Conservation (phyloP, 2,329 filamentous ascomycete genomes). For the Trichoderma atroviride region DNA sequence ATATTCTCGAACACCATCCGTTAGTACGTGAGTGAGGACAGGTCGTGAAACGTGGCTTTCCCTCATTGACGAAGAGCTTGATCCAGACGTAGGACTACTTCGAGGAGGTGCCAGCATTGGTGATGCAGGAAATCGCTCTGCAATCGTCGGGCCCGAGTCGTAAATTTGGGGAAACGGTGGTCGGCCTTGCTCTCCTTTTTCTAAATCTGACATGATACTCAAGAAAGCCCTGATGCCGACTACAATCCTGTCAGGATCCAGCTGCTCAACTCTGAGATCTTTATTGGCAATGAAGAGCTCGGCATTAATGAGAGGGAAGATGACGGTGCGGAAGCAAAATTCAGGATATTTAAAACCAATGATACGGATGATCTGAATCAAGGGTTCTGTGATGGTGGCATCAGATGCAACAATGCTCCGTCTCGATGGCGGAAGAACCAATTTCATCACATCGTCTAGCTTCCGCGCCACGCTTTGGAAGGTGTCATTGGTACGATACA, state of each 20-base stretch:
- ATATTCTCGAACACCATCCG: slow-evolving; percentile 78
- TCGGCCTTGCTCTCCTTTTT: slow-evolving; percentile 74
- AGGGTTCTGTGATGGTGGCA: slow-evolving; percentile 78
- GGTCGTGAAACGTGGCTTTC: slow-evolving; percentile 69
- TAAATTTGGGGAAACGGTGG: slow-evolving; percentile 84
- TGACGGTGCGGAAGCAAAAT: slow-evolving; percentile 85
- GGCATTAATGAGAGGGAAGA: slow-evolving; percentile 94
- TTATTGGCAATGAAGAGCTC: slow-evolving; percentile 78
- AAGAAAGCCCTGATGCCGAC: slow-evolving; percentile 94
- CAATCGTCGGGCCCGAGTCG: slow-evolving; percentile 40
- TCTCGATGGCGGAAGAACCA: slow-evolving; percentile 80
- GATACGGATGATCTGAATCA: slow-evolving; percentile 92
- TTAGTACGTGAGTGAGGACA: slow-evolving; percentile 64
- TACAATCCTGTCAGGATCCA: slow-evolving; percentile 97
- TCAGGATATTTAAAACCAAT: slow-evolving; percentile 94
- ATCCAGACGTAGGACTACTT: slow-evolving; percentile 34
- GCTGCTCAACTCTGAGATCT: slow-evolving; percentile 83
- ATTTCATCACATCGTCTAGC: slow-evolving; percentile 83
- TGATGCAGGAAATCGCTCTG: slow-evolving; percentile 53
- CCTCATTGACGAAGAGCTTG: slow-evolving; percentile 47
- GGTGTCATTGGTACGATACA: slow-evolving; percentile 80
- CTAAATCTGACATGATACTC: slow-evolving; percentile 88
- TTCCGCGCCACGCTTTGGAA: slow-evolving; percentile 70
- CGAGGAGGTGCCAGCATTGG: slow-evolving; percentile 50
- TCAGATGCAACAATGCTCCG: slow-evolving; percentile 83